phyloP scores from a whole-genome alignment of 495 filamentous ascomycete species.

The Penicillium roqueforti region DNA sequence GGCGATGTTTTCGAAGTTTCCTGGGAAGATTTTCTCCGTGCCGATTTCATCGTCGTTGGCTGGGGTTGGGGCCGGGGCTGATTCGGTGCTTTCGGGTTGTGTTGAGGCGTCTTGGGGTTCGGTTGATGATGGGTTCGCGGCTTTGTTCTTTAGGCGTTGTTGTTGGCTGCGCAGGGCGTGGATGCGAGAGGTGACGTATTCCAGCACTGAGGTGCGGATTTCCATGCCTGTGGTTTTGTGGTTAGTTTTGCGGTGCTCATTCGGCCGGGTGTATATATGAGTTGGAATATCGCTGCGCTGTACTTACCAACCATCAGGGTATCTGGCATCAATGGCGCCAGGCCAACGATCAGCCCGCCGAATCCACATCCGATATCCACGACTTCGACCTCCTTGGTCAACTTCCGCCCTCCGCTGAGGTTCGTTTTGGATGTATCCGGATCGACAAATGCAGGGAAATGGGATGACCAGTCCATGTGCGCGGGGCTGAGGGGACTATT shows the following conservation, averaged over 20 bases:
- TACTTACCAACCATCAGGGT: constrained; percentile 71
- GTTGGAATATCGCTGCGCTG: not conserved
- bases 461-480: constrained; percentile 84
- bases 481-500: constrained; percentile 73
- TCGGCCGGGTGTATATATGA: too few species aligned
- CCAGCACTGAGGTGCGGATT: constrained; percentile 81
- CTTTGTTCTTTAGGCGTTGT: constrained; percentile 34
- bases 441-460: constrained; percentile 71
- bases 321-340: constrained; percentile 75
- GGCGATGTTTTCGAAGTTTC: constrained; percentile 75
- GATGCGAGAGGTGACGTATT: constrained; percentile 84
- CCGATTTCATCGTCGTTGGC: constrained; percentile 32
- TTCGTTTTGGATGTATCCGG: constrained; percentile 32
- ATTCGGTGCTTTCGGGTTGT: constrained; percentile 1
- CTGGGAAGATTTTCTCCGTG: constrained; percentile 25
- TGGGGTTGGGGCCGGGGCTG: constrained; percentile 5
- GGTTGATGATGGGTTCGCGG: constrained; percentile 6
- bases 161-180: constrained; percentile 70
- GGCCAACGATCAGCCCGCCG: constrained; percentile 82
- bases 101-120: not conserved
- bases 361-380: constrained; percentile 97
- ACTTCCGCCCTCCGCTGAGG: constrained; percentile 33
- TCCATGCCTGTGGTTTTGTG: constrained; percentile 60
- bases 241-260: not conserved
- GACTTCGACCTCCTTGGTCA: constrained; percentile 75